Base-by-base conservation (phyloP, 1,284 basidiomycete species). In the Stygiomarasmius scandens region DNA sequence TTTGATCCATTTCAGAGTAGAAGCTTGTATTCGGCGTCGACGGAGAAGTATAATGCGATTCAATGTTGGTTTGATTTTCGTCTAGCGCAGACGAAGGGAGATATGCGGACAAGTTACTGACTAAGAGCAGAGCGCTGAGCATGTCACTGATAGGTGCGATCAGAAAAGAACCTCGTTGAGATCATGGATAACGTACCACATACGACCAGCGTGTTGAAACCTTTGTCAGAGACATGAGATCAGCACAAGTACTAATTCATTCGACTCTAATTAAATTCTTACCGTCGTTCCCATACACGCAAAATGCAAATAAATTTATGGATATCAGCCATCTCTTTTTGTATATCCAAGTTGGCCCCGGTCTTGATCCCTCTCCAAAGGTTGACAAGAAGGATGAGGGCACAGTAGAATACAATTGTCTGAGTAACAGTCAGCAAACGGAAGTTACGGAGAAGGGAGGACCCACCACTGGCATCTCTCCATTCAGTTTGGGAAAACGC, bases 381-480 rank as follows among this genome's bases (percentile, higher is more conserved):
- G 60, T 82, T 84, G 60, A 89, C 74, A 49, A 89, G 69, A 3
- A 88, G 74, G 24, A 87, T 78, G 48, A 86, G 77, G 0, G 77
- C 81, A 4, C 59, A 36, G 20, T 6, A 72, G 60, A 61, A 74
- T 58, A 59, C 16, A 3, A 34, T 43, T 20, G 45, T 49, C 55
- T 54, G 25, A 32, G 29, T 47, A n/a, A 12, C 8, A 12, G 22
- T 20, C 3, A 16, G 3, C 8, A 36, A 22, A 32, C 2, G 44
- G 4, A 51, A 48, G 19, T 20, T 25, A 12, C 45, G 14, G 23
- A 1, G 3, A 24, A 25, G 34, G 4, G 44, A 34, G 11, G 38
- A 9, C 9, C 24, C 12, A 20, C 49, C 52, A 64, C 64, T 36
- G 55, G 25, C 3, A 60, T 29, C 32, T 63, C 62, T 61, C 63